Percentiles rank a stretch among this genome's conserved stretches.
Conservation (phyloP, 495 filamentous ascomycete species). For the Friedmanniomyces endolithicus region DNA sequence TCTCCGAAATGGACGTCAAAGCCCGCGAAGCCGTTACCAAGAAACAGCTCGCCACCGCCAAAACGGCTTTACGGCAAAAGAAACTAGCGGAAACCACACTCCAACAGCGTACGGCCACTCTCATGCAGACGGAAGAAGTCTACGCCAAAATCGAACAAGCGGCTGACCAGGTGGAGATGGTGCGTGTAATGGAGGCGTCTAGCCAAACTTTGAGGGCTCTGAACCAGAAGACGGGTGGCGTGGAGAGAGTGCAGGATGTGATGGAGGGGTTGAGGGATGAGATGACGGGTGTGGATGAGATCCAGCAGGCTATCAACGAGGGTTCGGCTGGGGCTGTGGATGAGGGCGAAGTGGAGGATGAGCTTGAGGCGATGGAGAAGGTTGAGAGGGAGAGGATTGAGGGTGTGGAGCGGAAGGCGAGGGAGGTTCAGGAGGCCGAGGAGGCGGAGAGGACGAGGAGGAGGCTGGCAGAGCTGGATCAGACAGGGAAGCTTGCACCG, state of each 20-base stretch:
- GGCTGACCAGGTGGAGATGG: slow-evolving; percentile 63
- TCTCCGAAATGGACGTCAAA: slow-evolving; percentile 36
- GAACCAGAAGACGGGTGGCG: slow-evolving; percentile 65
- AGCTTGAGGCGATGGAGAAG: slow-evolving; percentile 63
- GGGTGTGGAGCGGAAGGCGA: slow-evolving; percentile 33
- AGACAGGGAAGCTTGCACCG: slow-evolving; percentile 10
- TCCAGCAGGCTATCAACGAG: slow-evolving; percentile 62
- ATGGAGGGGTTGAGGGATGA: slow-evolving; percentile 49
- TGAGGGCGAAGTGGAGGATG: slow-evolving; percentile 77
- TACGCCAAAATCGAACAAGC: slow-evolving; percentile 74
- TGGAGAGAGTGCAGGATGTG: slow-evolving; percentile 28
- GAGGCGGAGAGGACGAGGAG: slow-evolving; percentile 20
- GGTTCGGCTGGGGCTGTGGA: slow-evolving; percentile 46
- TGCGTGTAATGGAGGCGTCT: slow-evolving; percentile 68
- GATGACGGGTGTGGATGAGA: slow-evolving; percentile 72
- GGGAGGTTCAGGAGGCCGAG: slow-evolving; percentile 25
- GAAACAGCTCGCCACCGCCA: slow-evolving; percentile 61
- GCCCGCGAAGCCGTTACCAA: slow-evolving; percentile 55
- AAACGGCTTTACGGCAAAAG: slow-evolving; percentile 66
- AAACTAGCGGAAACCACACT: slow-evolving; percentile 66
- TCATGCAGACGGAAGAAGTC: slow-evolving; percentile 72
- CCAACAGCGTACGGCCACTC: slow-evolving; percentile 50
- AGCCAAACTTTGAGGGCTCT: slow-evolving; percentile 55
- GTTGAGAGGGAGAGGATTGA: slow-evolving; percentile 48
- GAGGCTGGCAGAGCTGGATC: slow-evolving; percentile 28